These are phyloP conservation scores for Megacollybia marginata DNA, from an alignment of 768 basidiomycete species.

Conservation along the genomic window DNA sequence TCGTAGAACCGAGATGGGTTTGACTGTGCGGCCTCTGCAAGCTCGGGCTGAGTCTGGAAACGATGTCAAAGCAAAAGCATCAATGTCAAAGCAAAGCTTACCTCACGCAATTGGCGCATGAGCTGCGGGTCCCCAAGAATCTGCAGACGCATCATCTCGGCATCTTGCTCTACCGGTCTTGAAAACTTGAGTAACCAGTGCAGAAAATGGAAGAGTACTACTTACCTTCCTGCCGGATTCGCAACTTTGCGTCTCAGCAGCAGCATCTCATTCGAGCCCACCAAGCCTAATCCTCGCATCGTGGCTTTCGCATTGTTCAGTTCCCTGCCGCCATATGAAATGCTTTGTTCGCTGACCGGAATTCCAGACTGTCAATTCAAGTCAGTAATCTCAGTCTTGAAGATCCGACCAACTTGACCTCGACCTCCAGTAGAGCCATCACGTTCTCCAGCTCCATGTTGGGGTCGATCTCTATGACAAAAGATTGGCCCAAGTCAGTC, in stretches of 20 bases:
- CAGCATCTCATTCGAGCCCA: constrained; percentile 54
- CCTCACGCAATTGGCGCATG: constrained; percentile 67
- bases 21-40: constrained; percentile 62
- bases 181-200: not conserved
- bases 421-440: constrained; percentile 89
- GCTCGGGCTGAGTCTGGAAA: constrained; percentile 69
- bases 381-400: not conserved
- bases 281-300: constrained; percentile 56
- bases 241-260: constrained; percentile 56
- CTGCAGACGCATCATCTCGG: constrained; percentile 88
- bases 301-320: constrained; percentile 61
- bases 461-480: constrained; percentile 77
- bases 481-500: constrained; percentile 58
- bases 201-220: not conserved
- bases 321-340: constrained; percentile 61
- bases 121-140: constrained; percentile 77
- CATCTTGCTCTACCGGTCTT: constrained; percentile 69
- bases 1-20: constrained; percentile 72
- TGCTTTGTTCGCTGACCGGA: constrained; percentile 62
- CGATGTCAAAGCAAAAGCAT: constrained; percentile 2
- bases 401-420: constrained; percentile 49
- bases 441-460: constrained; percentile 90
- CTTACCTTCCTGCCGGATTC: constrained; percentile 35
- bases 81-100: constrained; percentile 15
- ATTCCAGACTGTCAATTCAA: constrained; percentile 56